Evolutionary conservation across 305 asterid species (phyloP).

Genomic region (Fraxinus sp.): DNA sequence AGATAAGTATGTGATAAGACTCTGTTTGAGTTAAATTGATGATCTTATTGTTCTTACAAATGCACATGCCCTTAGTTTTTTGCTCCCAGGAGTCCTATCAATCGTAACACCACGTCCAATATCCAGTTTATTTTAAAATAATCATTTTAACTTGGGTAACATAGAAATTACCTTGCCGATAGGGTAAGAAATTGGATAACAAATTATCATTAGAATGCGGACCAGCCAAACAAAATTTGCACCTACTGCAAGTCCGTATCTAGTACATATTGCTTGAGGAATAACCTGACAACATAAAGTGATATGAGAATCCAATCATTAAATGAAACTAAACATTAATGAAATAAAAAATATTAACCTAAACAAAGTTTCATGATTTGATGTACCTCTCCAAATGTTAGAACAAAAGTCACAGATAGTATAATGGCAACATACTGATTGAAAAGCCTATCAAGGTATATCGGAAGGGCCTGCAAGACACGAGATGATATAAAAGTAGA

Average conservation of each 20-base stretch:
- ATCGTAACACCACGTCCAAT: slow-evolving; percentile 4
- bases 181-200: slow-evolving; percentile 75
- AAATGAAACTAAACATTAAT: not conserved
- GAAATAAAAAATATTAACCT: not conserved
- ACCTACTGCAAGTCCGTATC: slow-evolving; percentile 92
- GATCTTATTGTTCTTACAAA: slow-evolving; percentile 5
- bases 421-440: slow-evolving; percentile 88
- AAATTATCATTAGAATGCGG: slow-evolving; percentile 61
- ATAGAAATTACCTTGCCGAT: slow-evolving; percentile 70
- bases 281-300: slow-evolving; percentile 56
- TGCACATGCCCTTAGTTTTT: slow-evolving; percentile 4
- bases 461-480: slow-evolving; percentile 83
- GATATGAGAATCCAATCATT: slow-evolving; percentile 11
- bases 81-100: not conserved
- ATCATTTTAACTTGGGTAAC: slow-evolving; percentile 10
- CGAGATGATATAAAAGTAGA: slow-evolving; percentile 2
- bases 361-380: not conserved
- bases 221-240: slow-evolving; percentile 82
- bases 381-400: slow-evolving; percentile 74
- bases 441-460: slow-evolving; percentile 83
- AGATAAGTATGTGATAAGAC: not conserved
- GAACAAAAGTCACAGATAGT: slow-evolving; percentile 91
- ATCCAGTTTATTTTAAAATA: slow-evolving; percentile 11
- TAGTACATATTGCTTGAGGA: slow-evolving; percentile 92
- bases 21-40: not conserved